Percentiles rank a stretch among this genome's conserved stretches.
Conservation (phyloP, 805 yeast genomes). For the Dipodascopsis uninucleata region DNA sequence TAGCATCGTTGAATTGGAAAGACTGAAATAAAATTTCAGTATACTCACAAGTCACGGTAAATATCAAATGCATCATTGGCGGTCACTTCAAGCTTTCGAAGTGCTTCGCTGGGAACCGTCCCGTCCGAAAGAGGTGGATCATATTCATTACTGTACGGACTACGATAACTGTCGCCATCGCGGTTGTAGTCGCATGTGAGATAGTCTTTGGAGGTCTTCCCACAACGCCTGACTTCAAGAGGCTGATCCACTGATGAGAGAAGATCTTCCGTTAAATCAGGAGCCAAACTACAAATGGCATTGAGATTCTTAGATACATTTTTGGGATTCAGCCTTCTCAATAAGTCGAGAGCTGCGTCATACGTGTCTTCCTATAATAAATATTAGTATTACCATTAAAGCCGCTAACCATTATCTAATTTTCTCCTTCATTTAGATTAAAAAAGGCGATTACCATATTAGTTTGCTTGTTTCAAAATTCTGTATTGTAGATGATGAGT, state of each 20-base stretch:
- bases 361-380: no score
- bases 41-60: slow-evolving; percentile 65
- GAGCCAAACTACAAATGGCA: slow-evolving; percentile 49
- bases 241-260: slow-evolving; percentile 87
- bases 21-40: background rate
- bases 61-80: slow-evolving; percentile 91
- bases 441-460: no score
- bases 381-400: no score
- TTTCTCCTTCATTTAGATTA: no score
- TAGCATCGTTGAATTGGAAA: background rate
- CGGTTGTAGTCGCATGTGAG: slow-evolving; percentile 91
- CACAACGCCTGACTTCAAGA: slow-evolving; percentile 51
- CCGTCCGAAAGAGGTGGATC: slow-evolving; percentile 56
- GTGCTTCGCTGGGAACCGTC: slow-evolving; percentile 62
- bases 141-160: slow-evolving; percentile 85
- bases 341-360: slow-evolving; percentile 75
- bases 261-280: slow-evolving; percentile 80
- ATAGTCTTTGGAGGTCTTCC: slow-evolving; percentile 57
- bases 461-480: no score
- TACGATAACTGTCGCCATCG: slow-evolving; percentile 86
- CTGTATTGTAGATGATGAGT: no score
- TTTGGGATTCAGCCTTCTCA: slow-evolving; percentile 71
- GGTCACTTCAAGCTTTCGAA: slow-evolving; percentile 70
- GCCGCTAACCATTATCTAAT: no score
- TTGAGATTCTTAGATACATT: slow-evolving; percentile 48